Base-by-base conservation (phyloP, 148 eudicot genomes). In the Gaultheria prostrata region DNA sequence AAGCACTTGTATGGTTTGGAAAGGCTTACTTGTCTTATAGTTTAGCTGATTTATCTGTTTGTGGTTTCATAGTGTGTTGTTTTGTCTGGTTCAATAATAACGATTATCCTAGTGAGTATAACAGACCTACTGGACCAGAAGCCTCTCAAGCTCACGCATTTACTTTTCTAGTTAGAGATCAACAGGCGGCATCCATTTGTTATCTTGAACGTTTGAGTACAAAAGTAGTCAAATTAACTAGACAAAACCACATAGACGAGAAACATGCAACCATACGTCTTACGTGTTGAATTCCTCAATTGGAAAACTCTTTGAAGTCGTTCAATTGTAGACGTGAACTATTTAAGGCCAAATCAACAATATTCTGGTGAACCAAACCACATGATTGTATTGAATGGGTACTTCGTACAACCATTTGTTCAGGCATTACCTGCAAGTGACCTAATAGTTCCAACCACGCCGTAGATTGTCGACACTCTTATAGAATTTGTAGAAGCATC, bases 361-460 rank as follows among this genome's bases (percentile, higher is more conserved):
- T n/a, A 57, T 51, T 9, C 26, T 33, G 54, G 39, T 82, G 59
- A 73, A 46, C 63, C 50, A 21, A 53, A 67, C 65, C 46, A 76
- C 33, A 13, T 17, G 74, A 6, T 28, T 61, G 54, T 71, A 67
- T 26, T 54, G 61, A 79, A 18, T 10, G 43, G 76, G 65, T 26
- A 78, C 77, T 54, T 67, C 50, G 50, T 30, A 54, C 78, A 79
- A 35, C 75, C 46, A 59, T 51, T 67, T 54, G 50, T 83, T 78
- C 71, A 75, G 67, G 14, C 83, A 81, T 73, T 91, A 97, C 99
- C 99, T 94, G 98, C 87, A 57, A 94, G 94, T 85, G 95, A 82
- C 88, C 94, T 92, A 83, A 97, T 93, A 79, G 97, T 91, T 87
- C 99, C 99, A 82, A 90, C 94, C 17, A 97, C 93, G 75, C 99